Conservation (phyloP, 1,139 yeast genomes). For the Suhomyces bribrorum region DNA sequence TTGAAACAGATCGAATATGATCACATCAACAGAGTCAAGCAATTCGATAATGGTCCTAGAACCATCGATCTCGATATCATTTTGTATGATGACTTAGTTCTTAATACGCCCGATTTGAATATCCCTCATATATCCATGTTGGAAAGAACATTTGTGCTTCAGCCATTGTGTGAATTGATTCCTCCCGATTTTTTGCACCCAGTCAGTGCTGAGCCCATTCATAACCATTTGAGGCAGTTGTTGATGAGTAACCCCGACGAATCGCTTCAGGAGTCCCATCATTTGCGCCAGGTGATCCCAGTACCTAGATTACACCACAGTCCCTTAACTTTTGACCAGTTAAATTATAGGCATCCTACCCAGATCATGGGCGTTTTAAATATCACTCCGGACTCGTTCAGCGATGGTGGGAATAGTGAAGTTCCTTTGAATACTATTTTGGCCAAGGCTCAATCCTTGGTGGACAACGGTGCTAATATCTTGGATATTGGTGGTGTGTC, state of each 20-base stretch:
- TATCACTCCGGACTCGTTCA: constrained; percentile 92
- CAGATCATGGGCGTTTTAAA: constrained; percentile 84
- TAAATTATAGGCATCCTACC: constrained; percentile 40
- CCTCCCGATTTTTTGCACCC: constrained; percentile 72
- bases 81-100: constrained; percentile 60
- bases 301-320: constrained; percentile 29
- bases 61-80: constrained; percentile 86
- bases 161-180: constrained; percentile 81
- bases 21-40: constrained; percentile 68
- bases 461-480: constrained; percentile 61
- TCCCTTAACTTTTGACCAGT: constrained; percentile 41
- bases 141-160: constrained; percentile 85
- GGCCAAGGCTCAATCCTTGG: constrained; percentile 45
- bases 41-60: constrained; percentile 88
- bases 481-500: constrained; percentile 94
- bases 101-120: constrained; percentile 58
- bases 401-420: constrained; percentile 73
- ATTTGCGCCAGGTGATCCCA: constrained; percentile 49
- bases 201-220: constrained; percentile 77
- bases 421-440: constrained; percentile 32
- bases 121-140: constrained; percentile 89
- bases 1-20: constrained; percentile 79
- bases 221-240: constrained; percentile 64
- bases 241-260: constrained; percentile 37
- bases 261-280: constrained; percentile 47